Base-by-base conservation (phyloP, 2,329 filamentous ascomycete genomes). In the Ophioceras dolichostomum region DNA sequence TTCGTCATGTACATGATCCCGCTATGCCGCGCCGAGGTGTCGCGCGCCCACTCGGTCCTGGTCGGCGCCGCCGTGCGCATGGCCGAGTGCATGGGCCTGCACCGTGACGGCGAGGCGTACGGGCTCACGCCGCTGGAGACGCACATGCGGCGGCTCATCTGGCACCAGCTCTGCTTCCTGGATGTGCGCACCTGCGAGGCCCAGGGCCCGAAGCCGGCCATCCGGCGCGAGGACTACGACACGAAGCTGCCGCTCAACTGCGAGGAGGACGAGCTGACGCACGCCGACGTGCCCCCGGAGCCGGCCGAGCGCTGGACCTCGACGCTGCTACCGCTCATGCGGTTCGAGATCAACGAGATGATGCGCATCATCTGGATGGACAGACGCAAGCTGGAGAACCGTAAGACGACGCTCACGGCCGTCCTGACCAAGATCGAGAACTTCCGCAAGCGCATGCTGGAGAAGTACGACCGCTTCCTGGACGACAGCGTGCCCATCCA, bases 1-100 rank as follows among this genome's bases (percentile, higher is more conserved):
- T 80, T 86, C 47, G 73, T 86, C 26, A 80, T 85, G 64, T 87
- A 85, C 45, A 62, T 86, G 58, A 76, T 85, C 39, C 77, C 82
- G 0, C 66, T 87, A 12, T 85, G 82, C 46, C 67, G 82, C 38
- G 70, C 70, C 16, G 79, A 86, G 54, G 67, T 87, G 4, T 86
- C 82, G 7, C 65, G 82, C 43, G 74, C 78, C 4, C 82, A 87
- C 54, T 83, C 79, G 4, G 78, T 81, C 4, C 64, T 86, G 1
- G 71, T 83, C 4, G 81, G 79, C 3, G 76, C 79, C 12, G 80
- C 79, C 4, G 77, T 86, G 30, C 68, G 82, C 13, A 71, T 86
- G 52, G 82, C 79, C 6, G 79, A 86, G 58, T 85, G 80, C 48
- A 84, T 86, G 77, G 79, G 80, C 2, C 59, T 87, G 14, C 79